A percentile compares a stretch with the other conserved stretches of the same genome.
These are phyloP conservation scores for Xylaria palmicola DNA, from an alignment of 495 filamentous ascomycete species.

Conservation along the genomic window DNA sequence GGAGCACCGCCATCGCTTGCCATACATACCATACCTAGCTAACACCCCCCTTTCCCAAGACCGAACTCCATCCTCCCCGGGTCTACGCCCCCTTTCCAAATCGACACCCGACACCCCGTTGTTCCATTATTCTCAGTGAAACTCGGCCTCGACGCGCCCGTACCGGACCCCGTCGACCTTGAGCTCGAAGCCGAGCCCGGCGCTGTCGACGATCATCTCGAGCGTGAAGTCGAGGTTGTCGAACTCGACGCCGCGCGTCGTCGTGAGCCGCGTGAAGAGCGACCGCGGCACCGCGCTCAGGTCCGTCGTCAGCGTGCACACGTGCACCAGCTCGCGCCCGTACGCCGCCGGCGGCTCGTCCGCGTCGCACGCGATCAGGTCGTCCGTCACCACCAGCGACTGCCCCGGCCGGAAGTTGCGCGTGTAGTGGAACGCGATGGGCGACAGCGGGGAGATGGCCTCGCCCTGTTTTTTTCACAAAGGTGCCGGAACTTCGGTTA, in stretches of 20 bases:
- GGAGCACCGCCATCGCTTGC: neutral
- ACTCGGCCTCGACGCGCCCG: conserved; percentile 69
- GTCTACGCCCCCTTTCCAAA: too few relatives aligned
- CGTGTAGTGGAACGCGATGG: conserved; percentile 75
- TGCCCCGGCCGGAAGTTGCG: conserved; percentile 71
- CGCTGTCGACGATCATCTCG: conserved; percentile 73
- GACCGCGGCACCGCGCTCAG: conserved; percentile 64
- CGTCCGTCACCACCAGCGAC: conserved; percentile 66
- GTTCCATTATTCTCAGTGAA: too few relatives aligned
- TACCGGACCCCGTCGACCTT: conserved; percentile 72
- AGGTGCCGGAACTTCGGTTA: neutral
- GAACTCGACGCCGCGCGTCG: conserved; percentile 71
- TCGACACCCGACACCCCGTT: too few relatives aligned
- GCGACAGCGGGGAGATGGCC: conserved; percentile 62
- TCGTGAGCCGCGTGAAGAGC: conserved; percentile 65
- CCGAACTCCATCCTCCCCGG: too few relatives aligned
- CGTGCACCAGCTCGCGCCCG: conserved; percentile 57
- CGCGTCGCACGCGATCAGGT: conserved; percentile 67
- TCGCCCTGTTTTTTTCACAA: too few relatives aligned
- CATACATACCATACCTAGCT: too few relatives aligned
- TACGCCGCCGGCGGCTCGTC: conserved; percentile 62
- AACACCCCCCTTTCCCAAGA: too few relatives aligned
- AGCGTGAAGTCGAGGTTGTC: conserved; percentile 74
- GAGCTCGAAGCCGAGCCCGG: conserved; percentile 67
- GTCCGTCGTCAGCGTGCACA: conserved; percentile 77